Conservation (phyloP, 2,329 filamentous ascomycete species). For the Alternaria postmessia region DNA sequence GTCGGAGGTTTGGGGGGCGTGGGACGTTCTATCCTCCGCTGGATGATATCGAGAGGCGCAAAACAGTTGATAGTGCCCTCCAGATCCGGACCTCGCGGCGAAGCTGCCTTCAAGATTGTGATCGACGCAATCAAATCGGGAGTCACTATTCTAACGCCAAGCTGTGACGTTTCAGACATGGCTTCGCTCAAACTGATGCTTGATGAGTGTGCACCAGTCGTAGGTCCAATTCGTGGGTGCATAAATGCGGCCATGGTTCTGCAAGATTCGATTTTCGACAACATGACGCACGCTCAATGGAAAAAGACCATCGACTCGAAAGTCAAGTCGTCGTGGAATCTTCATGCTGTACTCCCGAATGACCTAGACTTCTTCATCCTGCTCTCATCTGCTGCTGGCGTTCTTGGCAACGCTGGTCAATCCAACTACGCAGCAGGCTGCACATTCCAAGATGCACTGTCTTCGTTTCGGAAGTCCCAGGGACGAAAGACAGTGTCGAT, state of each 20-base stretch:
- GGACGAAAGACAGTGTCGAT: constrained; percentile 17
- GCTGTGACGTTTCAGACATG: constrained; percentile 21
- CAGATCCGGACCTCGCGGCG: constrained; percentile 15
- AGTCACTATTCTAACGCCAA: not conserved
- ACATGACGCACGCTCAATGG: constrained; percentile 27
- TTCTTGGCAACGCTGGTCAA: constrained; percentile 33
- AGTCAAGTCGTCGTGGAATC: constrained; percentile 44
- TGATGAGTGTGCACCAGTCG: not conserved
- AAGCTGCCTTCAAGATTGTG: not conserved
- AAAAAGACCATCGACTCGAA: constrained; percentile 31
- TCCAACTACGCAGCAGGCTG: constrained; percentile 38
- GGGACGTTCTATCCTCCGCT: constrained; percentile 26
- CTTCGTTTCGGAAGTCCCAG: constrained; percentile 11
- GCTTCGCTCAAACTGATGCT: constrained; percentile 1
- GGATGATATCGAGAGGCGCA: constrained; percentile 21
- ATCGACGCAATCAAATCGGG: not conserved
- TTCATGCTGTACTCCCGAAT: constrained; percentile 21
- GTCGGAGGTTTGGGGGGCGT: constrained; percentile 32
- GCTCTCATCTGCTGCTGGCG: constrained; percentile 24
- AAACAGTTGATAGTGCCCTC: constrained; percentile 26
- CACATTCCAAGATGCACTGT: constrained; percentile 32
- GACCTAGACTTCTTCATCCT: constrained; percentile 37
- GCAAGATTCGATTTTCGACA: constrained; percentile 20
- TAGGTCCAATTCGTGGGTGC: constrained; percentile 23
- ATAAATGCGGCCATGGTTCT: constrained; percentile 31